Percentiles rank a stretch among this genome's conserved stretches.
Conservation (phyloP, 2,329 filamentous ascomycete species). For the Colletotrichum sp. region DNA sequence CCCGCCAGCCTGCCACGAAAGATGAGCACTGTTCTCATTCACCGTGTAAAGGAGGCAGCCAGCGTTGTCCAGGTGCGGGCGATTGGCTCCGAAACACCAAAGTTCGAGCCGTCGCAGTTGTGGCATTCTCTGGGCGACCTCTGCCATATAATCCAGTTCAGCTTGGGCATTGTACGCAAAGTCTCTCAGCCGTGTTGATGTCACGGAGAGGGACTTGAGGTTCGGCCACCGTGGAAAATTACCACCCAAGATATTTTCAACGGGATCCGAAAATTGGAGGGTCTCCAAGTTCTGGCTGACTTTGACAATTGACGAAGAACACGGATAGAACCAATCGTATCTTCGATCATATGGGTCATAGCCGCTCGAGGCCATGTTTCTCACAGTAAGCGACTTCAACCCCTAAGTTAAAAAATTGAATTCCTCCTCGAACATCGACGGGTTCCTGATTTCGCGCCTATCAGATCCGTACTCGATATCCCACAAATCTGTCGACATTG, state of each 20-base stretch:
- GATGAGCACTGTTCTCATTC: fast-evolving
- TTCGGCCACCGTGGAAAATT: background rate
- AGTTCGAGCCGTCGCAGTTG: background rate
- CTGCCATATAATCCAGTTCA: background rate
- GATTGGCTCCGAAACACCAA: background rate
- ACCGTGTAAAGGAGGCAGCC: fast-evolving
- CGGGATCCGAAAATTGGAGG: background rate
- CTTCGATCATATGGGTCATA: background rate
- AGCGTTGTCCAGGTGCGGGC: background rate
- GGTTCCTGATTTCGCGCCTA: background rate
- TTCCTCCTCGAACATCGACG: background rate
- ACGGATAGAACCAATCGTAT: background rate
- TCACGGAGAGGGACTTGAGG: background rate
- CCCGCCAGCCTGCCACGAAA: background rate
- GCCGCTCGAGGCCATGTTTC: background rate
- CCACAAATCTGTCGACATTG: background rate
- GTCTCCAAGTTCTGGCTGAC: background rate
- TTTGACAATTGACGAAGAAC: background rate
- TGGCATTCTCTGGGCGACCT: background rate
- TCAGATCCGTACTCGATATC: background rate
- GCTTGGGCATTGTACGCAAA: fast-evolving
- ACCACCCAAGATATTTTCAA: background rate
- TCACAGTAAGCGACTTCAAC: background rate
- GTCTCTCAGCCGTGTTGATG: fast-evolving
- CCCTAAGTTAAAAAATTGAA: background rate